A percentile compares a stretch with the other conserved stretches of the same genome.
phyloP scores from a whole-genome alignment of 306 rosid species.

The Ammopiptanthus mongolicus region DNA sequence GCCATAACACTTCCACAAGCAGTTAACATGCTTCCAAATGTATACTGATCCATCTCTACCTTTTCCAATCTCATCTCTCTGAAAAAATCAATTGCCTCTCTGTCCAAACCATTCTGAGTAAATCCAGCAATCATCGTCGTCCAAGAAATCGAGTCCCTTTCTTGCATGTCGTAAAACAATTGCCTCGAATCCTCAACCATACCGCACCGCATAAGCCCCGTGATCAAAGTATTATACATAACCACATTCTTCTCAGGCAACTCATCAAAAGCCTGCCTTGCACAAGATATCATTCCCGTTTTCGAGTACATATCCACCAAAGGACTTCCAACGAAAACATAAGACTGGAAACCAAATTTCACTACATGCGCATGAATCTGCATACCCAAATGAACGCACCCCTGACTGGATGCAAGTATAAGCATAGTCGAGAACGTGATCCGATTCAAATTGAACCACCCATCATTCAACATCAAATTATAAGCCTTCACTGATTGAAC shows the following conservation, averaged over 20 bases:
- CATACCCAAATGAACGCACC: conserved; percentile 49
- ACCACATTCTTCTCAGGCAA: conserved; percentile 63
- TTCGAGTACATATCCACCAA: conserved; percentile 81
- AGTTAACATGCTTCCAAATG: conserved; percentile 81
- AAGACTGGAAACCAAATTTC: conserved; percentile 64
- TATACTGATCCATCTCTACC: conserved; percentile 66
- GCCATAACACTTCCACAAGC: conserved; percentile 79
- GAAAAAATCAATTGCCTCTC: conserved; percentile 50
- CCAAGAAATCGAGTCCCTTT: conserved; percentile 79
- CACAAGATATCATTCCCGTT: conserved; percentile 48
- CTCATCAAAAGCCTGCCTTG: conserved; percentile 54
- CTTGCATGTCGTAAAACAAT: conserved; percentile 53
- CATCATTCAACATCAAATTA: conserved; percentile 52
- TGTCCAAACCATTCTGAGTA: conserved; percentile 54
- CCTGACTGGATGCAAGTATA: conserved; percentile 53
- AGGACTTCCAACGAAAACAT: conserved; percentile 80
- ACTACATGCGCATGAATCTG: conserved; percentile 77
- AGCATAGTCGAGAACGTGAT: conserved; percentile 76
- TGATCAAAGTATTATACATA: conserved; percentile 66
- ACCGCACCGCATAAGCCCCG: conserved; percentile 62
- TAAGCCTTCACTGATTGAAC: conserved; percentile 55
- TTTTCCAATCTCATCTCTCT: conserved; percentile 59
- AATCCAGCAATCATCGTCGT: conserved; percentile 81
- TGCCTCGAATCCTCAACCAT: conserved; percentile 47
- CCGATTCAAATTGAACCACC: conserved; percentile 40